Conservation (phyloP, 2,329 filamentous ascomycete genomes). For the Diaporthe amygdali region DNA sequence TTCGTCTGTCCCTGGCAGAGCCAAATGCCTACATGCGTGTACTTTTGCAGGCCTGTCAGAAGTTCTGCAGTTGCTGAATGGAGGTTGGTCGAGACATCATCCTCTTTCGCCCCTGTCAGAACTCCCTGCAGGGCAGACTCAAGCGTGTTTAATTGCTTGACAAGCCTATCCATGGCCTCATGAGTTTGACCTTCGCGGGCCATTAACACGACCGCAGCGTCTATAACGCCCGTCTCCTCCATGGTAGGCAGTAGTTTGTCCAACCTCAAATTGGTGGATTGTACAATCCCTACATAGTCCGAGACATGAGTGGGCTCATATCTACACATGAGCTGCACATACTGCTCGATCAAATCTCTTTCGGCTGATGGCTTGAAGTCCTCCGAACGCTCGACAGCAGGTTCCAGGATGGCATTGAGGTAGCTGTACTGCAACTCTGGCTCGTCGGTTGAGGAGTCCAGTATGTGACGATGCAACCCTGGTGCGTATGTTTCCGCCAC, state of each 20-base stretch:
- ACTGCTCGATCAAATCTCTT: conserved; percentile 76
- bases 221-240: conserved; percentile 87
- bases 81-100: conserved; percentile 56
- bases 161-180: conserved; percentile 83
- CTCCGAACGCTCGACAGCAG: conserved; percentile 42
- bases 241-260: conserved; percentile 84
- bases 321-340: conserved; percentile 89
- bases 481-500: conserved; percentile 67
- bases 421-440: conserved; percentile 76
- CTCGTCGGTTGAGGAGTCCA: conserved; percentile 66
- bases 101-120: conserved; percentile 64
- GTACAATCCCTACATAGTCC: conserved; percentile 79
- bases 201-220: conserved; percentile 91
- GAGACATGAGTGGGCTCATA: conserved; percentile 84
- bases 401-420: conserved; percentile 77
- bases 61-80: conserved; percentile 75
- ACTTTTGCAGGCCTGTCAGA: conserved; percentile 82
- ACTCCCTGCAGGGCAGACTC: conserved; percentile 80
- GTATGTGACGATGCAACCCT: conserved; percentile 68
- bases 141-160: conserved; percentile 80
- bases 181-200: conserved; percentile 84
- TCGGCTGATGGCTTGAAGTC: conserved; percentile 43
- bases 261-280: conserved; percentile 78
- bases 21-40: conserved; percentile 93
- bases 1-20: conserved; percentile 87